Evolutionary conservation across 106 monocot genomes (phyloP).

Genomic region (Dioscorea zingiberensis): DNA sequence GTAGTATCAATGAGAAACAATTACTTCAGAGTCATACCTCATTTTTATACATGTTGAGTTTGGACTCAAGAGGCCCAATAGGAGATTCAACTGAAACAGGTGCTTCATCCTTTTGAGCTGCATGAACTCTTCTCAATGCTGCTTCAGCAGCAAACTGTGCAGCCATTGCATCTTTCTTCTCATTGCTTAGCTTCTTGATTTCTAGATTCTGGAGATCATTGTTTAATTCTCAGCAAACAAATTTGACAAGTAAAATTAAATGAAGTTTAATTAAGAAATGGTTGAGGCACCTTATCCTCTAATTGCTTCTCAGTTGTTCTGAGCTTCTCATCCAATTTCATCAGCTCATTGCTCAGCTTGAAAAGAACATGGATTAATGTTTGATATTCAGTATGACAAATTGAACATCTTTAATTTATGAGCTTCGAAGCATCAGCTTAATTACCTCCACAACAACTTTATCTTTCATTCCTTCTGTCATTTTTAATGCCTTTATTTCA

Average conservation of each 20-base stretch:
- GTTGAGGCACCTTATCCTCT: constrained; percentile 25
- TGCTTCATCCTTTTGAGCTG: constrained; percentile 35
- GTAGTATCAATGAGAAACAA: background rate
- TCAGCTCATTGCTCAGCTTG: constrained; percentile 39
- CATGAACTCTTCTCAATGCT: constrained; percentile 54
- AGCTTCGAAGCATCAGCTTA: too few relatives aligned
- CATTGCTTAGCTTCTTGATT: constrained; percentile 38
- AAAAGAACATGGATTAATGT: background rate
- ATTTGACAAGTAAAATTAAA: background rate
- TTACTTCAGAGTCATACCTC: constrained; percentile 16
- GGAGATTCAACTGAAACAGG: constrained; percentile 20
- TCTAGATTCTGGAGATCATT: constrained; percentile 53
- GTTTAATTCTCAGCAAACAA: too few relatives aligned
- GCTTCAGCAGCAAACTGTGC: constrained; percentile 72
- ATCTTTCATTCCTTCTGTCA: constrained; percentile 31
- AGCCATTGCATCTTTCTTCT: constrained; percentile 63
- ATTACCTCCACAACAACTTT: constrained; percentile 45
- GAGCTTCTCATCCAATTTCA: constrained; percentile 34
- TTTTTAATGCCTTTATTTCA: constrained; percentile 43
- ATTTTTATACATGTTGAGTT: constrained; percentile 25
- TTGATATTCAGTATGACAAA: too few relatives aligned
- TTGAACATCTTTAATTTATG: background rate
- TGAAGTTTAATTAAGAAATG: background rate
- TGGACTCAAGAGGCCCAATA: constrained; percentile 36
- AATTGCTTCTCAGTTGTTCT: constrained; percentile 22